phyloP scores from a whole-genome alignment of 1,284 basidiomycete species.

The Ceratobasidium sp. region DNA sequence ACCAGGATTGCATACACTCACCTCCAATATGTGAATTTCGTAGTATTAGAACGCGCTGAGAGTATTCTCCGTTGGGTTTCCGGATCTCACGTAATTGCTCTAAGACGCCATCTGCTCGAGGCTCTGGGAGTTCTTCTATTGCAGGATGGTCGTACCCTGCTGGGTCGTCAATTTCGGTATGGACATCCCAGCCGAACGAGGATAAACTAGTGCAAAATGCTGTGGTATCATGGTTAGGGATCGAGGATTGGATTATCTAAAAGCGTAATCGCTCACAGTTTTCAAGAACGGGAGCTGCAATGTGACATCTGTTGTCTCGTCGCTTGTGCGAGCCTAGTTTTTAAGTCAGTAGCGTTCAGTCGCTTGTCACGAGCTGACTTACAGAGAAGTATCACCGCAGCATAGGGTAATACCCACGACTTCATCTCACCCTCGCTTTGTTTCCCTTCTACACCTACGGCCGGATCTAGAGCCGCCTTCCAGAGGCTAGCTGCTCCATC shows the following conservation, averaged over 20 bases:
- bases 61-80: constrained; percentile 53
- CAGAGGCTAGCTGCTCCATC: constrained; percentile 78
- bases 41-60: constrained; percentile 75
- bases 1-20: neutral
- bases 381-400: constrained; percentile 84
- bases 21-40: constrained; percentile 87
- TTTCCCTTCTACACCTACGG: constrained; percentile 60
- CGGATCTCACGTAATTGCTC: constrained; percentile 58
- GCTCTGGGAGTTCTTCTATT: constrained; percentile 51
- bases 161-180: constrained; percentile 78
- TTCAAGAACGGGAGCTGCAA: constrained; percentile 86
- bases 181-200: constrained; percentile 74
- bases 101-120: constrained; percentile 60
- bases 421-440: constrained; percentile 62
- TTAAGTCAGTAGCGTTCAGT: constrained; percentile 22
- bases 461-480: constrained; percentile 68
- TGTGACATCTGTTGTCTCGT: constrained; percentile 88
- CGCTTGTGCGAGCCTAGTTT: constrained; percentile 87
- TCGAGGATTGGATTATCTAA: constrained; percentile 22
- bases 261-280: constrained; percentile 59
- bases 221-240: constrained; percentile 50
- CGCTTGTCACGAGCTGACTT: constrained; percentile 51
- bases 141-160: constrained; percentile 59
- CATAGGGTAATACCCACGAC: constrained; percentile 69
- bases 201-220: constrained; percentile 71